Conservation (phyloP, 331 rosid species). For the Cucumis variabilis region DNA sequence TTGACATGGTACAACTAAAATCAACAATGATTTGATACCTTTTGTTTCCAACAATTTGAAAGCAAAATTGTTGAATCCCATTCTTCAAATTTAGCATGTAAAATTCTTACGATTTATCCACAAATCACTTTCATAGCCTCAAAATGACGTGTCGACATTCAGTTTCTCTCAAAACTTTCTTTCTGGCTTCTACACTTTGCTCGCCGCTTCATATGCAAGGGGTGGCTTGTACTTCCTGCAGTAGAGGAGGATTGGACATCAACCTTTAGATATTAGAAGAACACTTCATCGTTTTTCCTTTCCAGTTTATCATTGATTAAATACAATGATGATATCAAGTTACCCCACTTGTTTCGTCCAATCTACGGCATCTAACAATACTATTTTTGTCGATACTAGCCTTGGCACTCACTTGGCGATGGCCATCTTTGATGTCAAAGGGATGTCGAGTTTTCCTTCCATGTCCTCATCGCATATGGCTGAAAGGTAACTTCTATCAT, state of each 20-base stretch:
- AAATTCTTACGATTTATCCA: too few relatives aligned
- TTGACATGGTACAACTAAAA: too few relatives aligned
- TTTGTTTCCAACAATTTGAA: too few relatives aligned
- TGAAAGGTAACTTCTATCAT: too few relatives aligned
- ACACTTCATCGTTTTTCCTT: not conserved
- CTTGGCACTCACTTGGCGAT: constrained; percentile 74
- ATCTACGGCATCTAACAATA: not conserved
- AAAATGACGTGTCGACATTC: not conserved
- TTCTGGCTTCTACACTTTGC: not conserved
- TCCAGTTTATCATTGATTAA: not conserved
- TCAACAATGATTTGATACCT: too few relatives aligned
- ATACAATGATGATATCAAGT: not conserved
- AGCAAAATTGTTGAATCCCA: too few relatives aligned
- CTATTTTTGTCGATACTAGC: constrained; percentile 71
- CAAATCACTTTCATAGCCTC: too few relatives aligned
- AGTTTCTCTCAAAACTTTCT: not conserved
- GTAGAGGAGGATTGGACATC: not conserved
- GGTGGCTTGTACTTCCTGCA: too few relatives aligned
- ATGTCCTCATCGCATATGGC: too few relatives aligned
- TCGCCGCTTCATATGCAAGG: constrained; percentile 13
- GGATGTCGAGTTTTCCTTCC: too few relatives aligned
- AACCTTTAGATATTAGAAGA: not conserved
- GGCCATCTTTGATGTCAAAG: constrained; percentile 50
- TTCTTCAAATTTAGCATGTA: too few relatives aligned
- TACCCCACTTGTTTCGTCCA: not conserved